These are phyloP conservation scores for Limonium bicolor DNA, from an alignment of 148 eudicot species.

Conservation along the genomic window DNA sequence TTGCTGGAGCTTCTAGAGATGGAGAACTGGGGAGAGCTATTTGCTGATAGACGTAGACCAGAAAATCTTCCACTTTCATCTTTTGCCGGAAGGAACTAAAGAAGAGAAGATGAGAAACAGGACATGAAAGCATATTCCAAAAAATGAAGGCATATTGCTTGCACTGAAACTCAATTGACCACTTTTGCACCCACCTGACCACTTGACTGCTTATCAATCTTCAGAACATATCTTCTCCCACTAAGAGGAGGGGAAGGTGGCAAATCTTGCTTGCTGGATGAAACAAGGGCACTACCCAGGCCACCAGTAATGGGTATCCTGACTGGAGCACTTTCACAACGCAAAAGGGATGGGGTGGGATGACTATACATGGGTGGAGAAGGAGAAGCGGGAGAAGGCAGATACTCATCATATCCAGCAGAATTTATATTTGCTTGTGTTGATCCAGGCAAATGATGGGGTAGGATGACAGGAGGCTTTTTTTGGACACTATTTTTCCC, in stretches of 20 bases:
- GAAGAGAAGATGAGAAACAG: constrained; percentile 10
- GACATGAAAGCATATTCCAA: background rate
- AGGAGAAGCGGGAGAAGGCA: constrained; percentile 44
- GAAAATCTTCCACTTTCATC: constrained; percentile 48
- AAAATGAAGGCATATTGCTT: background rate
- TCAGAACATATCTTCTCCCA: constrained; percentile 26
- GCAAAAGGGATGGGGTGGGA: constrained; percentile 19
- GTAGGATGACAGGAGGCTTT: constrained; percentile 53
- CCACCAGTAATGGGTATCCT: constrained; percentile 44
- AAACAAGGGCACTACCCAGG: constrained; percentile 9
- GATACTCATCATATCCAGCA: constrained; percentile 50
- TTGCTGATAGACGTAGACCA: constrained; percentile 32
- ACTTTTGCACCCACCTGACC: constrained; percentile 53
- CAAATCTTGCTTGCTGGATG: constrained; percentile 21
- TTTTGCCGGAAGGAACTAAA: constrained; percentile 40
- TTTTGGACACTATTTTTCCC: constrained; percentile 22
- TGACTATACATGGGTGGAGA: constrained; percentile 49
- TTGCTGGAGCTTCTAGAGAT: constrained; percentile 72
- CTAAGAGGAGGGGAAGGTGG: constrained; percentile 56
- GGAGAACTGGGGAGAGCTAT: constrained; percentile 51
- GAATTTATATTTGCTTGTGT: constrained; percentile 22
- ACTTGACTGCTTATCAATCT: constrained; percentile 21
- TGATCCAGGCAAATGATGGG: constrained; percentile 32
- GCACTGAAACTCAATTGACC: background rate
- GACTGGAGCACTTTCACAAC: constrained; percentile 79